Percentiles rank a stretch among this genome's conserved stretches.
phyloP scores from a whole-genome alignment of 805 yeast species.

The Ogataea philodendri region DNA sequence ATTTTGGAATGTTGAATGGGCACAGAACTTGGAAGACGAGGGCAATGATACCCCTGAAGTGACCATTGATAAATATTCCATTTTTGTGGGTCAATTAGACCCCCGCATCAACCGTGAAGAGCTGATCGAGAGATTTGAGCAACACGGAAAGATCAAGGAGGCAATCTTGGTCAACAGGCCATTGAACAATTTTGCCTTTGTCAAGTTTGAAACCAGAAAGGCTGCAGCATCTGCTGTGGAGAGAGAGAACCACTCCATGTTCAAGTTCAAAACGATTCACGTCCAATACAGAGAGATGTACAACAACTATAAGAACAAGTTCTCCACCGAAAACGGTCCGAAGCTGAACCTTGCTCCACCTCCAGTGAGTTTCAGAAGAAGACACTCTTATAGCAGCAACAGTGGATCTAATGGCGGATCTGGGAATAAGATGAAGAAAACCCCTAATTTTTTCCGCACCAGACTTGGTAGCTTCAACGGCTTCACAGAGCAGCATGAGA shows the following conservation, averaged over 20 bases:
- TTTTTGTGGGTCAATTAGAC: constrained; percentile 78
- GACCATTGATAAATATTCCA: constrained; percentile 63
- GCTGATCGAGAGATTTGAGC: constrained; percentile 55
- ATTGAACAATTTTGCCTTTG: constrained; percentile 65
- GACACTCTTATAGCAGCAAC: constrained; percentile 29
- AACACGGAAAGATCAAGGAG: constrained; percentile 64
- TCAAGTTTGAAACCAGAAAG: constrained; percentile 58
- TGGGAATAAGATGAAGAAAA: constrained; percentile 14
- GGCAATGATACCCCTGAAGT: constrained; percentile 36
- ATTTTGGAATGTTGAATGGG: constrained; percentile 75
- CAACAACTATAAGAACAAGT: constrained; percentile 35
- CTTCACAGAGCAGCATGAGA: constrained; percentile 16
- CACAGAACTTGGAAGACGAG: constrained; percentile 68
- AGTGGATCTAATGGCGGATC: not conserved
- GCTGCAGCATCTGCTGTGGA: constrained; percentile 89
- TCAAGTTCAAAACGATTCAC: constrained; percentile 72
- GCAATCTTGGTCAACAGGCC: constrained; percentile 54
- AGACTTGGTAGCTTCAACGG: constrained; percentile 21
- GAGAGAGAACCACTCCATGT: constrained; percentile 76
- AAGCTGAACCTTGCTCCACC: constrained; percentile 66
- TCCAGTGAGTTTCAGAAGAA: constrained; percentile 61
- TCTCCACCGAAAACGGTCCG: constrained; percentile 26
- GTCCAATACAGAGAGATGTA: constrained; percentile 76
- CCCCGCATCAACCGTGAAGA: constrained; percentile 52
- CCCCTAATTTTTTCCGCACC: constrained; percentile 19